Percentiles rank a stretch among this genome's conserved stretches.
These are phyloP conservation scores for Aspergillus sp. DNA, from an alignment of 2,329 filamentous ascomycete species.

Conservation along the genomic window DNA sequence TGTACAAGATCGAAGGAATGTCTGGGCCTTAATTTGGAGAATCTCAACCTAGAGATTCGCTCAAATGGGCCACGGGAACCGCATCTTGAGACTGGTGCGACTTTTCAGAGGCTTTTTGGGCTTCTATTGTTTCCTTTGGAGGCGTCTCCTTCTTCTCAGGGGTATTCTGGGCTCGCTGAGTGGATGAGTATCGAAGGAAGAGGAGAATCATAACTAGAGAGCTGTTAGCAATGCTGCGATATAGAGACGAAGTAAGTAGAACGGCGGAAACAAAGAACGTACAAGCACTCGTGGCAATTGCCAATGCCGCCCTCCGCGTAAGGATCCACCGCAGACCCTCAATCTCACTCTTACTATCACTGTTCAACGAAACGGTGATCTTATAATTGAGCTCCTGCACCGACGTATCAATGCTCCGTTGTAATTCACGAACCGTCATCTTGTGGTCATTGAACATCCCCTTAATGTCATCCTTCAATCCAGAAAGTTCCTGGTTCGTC, in stretches of 20 bases:
- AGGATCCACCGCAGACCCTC: conserved; percentile 87
- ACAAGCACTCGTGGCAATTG: conserved; percentile 55
- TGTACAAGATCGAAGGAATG: background rate
- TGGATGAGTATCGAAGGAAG: conserved; percentile 47
- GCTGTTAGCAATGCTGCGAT: conserved; percentile 11
- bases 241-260: background rate
- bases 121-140: conserved; percentile 30
- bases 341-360: conserved; percentile 87
- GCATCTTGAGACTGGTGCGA: background rate
- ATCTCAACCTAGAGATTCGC: conserved; percentile 31
- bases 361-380: conserved; percentile 86
- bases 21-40: background rate
- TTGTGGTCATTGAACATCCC: conserved; percentile 96
- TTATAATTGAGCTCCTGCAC: conserved; percentile 96
- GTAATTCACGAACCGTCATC: conserved; percentile 86
- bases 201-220: conserved; percentile 48
- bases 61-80: conserved; percentile 23
- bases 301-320: conserved; percentile 63
- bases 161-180: conserved; percentile 36
- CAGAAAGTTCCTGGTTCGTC: conserved; percentile 77
- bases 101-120: background rate
- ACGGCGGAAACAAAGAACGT: conserved; percentile 23
- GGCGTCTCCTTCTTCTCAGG: conserved; percentile 35
- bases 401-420: conserved; percentile 78
- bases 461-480: conserved; percentile 85